Base-by-base conservation (phyloP, 2,329 filamentous ascomycete species). In the Lasiodiplodia theobromae region DNA sequence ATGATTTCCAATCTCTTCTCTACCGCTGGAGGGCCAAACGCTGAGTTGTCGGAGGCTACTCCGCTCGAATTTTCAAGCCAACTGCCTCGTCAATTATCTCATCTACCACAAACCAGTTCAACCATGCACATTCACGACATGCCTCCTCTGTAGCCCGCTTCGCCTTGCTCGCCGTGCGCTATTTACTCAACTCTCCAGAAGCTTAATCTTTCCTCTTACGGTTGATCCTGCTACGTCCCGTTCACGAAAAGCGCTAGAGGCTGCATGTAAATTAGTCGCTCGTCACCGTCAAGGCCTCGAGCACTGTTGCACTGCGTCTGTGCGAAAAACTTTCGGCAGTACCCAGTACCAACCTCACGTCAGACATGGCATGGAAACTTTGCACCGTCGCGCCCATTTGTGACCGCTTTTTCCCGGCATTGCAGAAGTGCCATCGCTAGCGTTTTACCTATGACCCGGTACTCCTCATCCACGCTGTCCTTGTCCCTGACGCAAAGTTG, bases 311-410 rank as follows among this genome's bases (percentile, higher is more conserved):
- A 52, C 18, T 25, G 47, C 28, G 60, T 52, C 60, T 64, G 47
- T 64, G 47, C 60, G 47, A 52, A 25, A 25, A 23, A 34, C 11
- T 51, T 52, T 64, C 60, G n/a, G 60, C 47, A 23, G 47, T 47
- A 64, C 47, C 14, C 38, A 64, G 60, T 49, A 64, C 60, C 52
- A 31, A 40, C 47, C 51, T 52, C 44, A 53, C 51, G 47, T 64
- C 8, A 21, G 23, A 64, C 47, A 64, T 64, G 44, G 47, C 28
- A 64, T 49, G 47, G 31, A 38, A 53, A 52, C 60, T 64, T 64
- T 52, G 44, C 60, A 16, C 34, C 18, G 47, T 49, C 28, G 52
- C 60, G 14, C n/a, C 44, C 47, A n/a, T 12, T 34, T 23, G 31
- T 62, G 14, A 21, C 47, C 47, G 25, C 11, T 11, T n/a, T 18